Conservation (phyloP, 208 protist species). For the Wallacemonas sp. region DNA sequence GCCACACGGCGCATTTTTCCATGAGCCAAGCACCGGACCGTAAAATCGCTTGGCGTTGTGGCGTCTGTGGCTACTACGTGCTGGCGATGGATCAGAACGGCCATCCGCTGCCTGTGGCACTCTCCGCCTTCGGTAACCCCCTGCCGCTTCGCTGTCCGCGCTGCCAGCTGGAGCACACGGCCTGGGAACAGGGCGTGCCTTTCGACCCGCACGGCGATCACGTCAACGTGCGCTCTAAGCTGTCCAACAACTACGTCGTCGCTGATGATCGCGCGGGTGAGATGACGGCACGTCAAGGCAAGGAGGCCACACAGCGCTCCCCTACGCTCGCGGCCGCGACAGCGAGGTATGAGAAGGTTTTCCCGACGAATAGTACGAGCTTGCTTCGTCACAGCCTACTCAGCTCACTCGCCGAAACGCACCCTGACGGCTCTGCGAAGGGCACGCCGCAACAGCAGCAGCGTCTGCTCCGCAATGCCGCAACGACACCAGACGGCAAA, state of each 20-base stretch:
- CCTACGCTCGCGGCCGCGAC: not conserved
- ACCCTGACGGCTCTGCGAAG: not conserved
- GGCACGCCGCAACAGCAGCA: not conserved
- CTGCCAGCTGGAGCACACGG: slow-evolving; percentile 70
- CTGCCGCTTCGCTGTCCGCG: slow-evolving; percentile 77
- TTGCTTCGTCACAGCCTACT: slow-evolving; percentile 6
- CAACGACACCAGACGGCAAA: not conserved
- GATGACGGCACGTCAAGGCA: not conserved
- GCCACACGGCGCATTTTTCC: not conserved
- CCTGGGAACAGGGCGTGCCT: slow-evolving; percentile 58
- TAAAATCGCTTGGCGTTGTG: slow-evolving; percentile 77
- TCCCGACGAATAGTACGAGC: slow-evolving; percentile 2
- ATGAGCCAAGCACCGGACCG: not conserved
- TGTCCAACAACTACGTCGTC: slow-evolving; percentile 70
- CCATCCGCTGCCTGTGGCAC: slow-evolving; percentile 52
- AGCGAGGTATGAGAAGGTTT: slow-evolving; percentile 4
- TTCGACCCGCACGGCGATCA: slow-evolving; percentile 78
- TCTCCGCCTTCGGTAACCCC: slow-evolving; percentile 62
- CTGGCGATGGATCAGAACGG: slow-evolving; percentile 83
- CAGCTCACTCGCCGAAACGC: not conserved
- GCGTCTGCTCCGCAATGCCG: not conserved
- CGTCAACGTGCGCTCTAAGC: slow-evolving; percentile 64
- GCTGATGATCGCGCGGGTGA: too few species aligned
- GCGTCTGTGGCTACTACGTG: slow-evolving; percentile 77
- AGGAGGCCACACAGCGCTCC: not conserved